A percentile compares a stretch with the other conserved stretches of the same genome.
phyloP scores from a whole-genome alignment of 176 grass and related monocot genomes.

The Eremochloa ophiuroides region DNA sequence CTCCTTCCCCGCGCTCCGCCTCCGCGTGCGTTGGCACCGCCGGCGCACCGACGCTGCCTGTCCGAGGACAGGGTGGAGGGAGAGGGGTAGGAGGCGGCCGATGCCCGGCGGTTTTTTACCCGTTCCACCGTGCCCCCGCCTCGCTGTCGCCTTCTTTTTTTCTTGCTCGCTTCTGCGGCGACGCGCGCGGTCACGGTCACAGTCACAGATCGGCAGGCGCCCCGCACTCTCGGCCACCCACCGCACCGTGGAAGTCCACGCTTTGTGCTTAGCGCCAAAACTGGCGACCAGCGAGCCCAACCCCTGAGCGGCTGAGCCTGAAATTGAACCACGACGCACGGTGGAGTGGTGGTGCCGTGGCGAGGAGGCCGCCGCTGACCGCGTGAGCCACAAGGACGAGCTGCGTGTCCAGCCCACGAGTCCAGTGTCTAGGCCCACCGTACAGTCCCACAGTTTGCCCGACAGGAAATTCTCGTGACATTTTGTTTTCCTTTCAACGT shows the following conservation, averaged over 20 bases:
- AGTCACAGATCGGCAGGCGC: not conserved
- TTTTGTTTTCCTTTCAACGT: too few species aligned
- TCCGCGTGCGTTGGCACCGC: not conserved
- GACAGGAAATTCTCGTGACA: not conserved
- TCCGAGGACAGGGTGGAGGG: not conserved
- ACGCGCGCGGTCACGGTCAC: too few species aligned
- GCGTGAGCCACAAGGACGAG: not conserved
- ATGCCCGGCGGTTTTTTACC: constrained; percentile 11
- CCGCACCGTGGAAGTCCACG: constrained; percentile 3
- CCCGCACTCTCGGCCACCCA: not conserved
- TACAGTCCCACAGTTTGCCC: not conserved
- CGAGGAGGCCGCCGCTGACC: not conserved
- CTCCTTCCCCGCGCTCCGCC: not conserved
- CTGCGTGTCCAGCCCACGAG: not conserved
- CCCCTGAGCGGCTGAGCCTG: too few species aligned
- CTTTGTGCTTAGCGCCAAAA: not conserved
- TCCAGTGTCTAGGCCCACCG: not conserved
- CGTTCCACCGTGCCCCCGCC: not conserved
- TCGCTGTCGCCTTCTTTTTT: constrained; percentile 21
- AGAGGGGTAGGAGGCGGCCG: not conserved
- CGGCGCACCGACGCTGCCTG: constrained; percentile 17
- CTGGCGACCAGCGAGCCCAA: not conserved
- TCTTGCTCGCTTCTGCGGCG: not conserved
- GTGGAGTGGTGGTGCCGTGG: too few species aligned
- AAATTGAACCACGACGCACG: too few species aligned